Evolutionary conservation across 108 stramenopile genomes (phyloP).

Genomic region (Pseudonitzschia multiseries): DNA sequence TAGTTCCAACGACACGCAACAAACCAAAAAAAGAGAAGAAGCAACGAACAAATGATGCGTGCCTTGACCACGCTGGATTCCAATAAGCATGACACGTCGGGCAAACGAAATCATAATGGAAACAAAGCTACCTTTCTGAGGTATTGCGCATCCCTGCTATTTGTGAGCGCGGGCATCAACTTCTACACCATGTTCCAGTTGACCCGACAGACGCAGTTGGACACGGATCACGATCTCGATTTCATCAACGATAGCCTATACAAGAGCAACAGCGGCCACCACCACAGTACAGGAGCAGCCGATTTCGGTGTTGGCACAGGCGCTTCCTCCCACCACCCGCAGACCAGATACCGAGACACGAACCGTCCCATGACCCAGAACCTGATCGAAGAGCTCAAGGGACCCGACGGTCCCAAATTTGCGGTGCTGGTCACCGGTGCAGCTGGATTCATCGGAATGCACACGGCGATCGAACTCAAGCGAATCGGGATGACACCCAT

Average conservation of each 20-base stretch:
- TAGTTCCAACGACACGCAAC: too few species aligned
- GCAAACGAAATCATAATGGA: background rate
- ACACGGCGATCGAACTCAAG: conserved; percentile 33
- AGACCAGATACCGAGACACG: conserved; percentile 13
- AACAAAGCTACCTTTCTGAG: background rate
- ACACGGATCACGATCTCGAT: background rate
- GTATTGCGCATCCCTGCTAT: conserved; percentile 8
- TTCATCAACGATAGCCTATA: background rate
- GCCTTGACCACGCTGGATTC: background rate
- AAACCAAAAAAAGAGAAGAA: too few species aligned
- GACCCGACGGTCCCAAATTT: conserved; percentile 38
- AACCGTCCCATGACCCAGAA: background rate
- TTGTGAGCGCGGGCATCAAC: conserved; percentile 4
- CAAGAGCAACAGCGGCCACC: background rate
- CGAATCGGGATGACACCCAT: conserved; percentile 39
- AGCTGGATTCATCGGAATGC: conserved; percentile 43
- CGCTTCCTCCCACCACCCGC: conserved; percentile 6
- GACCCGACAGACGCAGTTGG: background rate
- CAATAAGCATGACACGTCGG: background rate
- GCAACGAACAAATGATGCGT: background rate
- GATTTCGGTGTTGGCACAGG: conserved; percentile 12
- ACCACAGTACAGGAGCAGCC: conserved; percentile 17
- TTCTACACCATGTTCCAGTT: background rate
- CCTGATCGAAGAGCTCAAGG: conserved; percentile 14
- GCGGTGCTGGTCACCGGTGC: conserved; percentile 41